A percentile compares a stretch with the other conserved stretches of the same genome.
Evolutionary conservation across 2,329 filamentous ascomycete genomes (phyloP).

Genomic region (Fusarium udum): DNA sequence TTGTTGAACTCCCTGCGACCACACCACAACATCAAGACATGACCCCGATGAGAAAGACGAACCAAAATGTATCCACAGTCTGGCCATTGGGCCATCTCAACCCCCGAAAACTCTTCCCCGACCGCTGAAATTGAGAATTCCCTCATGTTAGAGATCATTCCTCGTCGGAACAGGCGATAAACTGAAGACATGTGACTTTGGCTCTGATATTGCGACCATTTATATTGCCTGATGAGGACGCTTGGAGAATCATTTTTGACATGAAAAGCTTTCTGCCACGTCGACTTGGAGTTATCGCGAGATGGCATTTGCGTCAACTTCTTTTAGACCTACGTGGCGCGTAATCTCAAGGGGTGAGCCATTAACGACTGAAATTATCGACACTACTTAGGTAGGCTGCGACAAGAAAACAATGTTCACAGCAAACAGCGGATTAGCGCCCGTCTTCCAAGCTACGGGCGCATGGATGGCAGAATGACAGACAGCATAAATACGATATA

Average conservation of each 20-base stretch:
- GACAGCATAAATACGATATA: not conserved
- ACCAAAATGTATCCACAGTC: slow-evolving; percentile 40
- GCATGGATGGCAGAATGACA: not conserved
- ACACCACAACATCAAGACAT: slow-evolving; percentile 42
- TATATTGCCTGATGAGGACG: not conserved
- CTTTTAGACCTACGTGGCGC: slow-evolving; percentile 1
- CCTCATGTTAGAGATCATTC: slow-evolving; percentile 7
- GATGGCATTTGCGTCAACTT: slow-evolving; percentile 22
- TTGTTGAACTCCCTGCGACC: slow-evolving; percentile 26
- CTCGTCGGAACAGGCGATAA: not conserved
- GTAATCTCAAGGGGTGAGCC: slow-evolving; percentile 10
- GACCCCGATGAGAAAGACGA: slow-evolving; percentile 37
- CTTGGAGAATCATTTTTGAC: not conserved
- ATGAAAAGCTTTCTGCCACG: slow-evolving; percentile 1
- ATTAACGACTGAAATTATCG: slow-evolving; percentile 1
- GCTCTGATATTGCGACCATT: not conserved
- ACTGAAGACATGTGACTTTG: not conserved
- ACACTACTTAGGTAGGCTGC: slow-evolving; percentile 13
- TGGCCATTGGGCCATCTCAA: slow-evolving; percentile 40
- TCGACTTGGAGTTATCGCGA: slow-evolving; percentile 18
- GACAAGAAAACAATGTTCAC: slow-evolving; percentile 14
- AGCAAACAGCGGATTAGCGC: not conserved
- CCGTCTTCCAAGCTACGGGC: not conserved
- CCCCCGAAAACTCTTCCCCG: slow-evolving; percentile 29
- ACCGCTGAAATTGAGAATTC: slow-evolving; percentile 17